phyloP scores from a whole-genome alignment of 106 monocot genomes.

The Dioscorea alata region DNA sequence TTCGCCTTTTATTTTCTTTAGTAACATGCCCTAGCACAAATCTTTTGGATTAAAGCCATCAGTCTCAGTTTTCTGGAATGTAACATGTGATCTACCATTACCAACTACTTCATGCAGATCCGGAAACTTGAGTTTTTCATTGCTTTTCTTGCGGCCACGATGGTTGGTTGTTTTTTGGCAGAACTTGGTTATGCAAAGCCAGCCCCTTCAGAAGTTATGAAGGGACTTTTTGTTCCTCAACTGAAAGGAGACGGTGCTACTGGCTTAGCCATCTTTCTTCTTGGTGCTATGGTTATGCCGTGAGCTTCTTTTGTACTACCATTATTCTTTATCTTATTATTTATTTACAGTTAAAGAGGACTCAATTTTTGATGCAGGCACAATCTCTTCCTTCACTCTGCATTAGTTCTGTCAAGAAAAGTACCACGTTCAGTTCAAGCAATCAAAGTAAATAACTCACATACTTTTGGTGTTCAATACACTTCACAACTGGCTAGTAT shows the following conservation, averaged over 20 bases:
- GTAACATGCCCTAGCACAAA: no score
- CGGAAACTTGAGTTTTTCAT: slow-evolving; percentile 89
- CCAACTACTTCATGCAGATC: slow-evolving; percentile 41
- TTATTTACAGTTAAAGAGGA: neutral
- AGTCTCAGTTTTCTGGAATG: no score
- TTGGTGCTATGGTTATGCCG: slow-evolving; percentile 99
- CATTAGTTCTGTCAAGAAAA: slow-evolving; percentile 89
- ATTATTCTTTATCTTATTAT: slow-evolving; percentile 3
- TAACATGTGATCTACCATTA: no score
- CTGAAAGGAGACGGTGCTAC: slow-evolving; percentile 96
- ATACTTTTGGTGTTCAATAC: no score
- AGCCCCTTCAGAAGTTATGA: slow-evolving; percentile 56
- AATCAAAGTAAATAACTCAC: slow-evolving; percentile 48
- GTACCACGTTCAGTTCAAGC: slow-evolving; percentile 82
- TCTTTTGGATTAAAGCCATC: no score
- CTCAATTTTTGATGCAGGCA: slow-evolving; percentile 40
- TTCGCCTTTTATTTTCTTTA: no score
- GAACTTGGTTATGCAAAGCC: slow-evolving; percentile 87
- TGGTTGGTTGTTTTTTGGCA: slow-evolving; percentile 75
- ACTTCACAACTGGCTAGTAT: neutral
- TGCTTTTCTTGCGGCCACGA: slow-evolving; percentile 65
- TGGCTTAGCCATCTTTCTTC: slow-evolving; percentile 84
- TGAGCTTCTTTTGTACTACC: slow-evolving; percentile 31
- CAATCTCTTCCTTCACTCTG: slow-evolving; percentile 96
- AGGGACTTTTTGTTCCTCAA: slow-evolving; percentile 85